Conservation (phyloP, 139 green algal species). For the Chlamydomonas schloesseri region DNA sequence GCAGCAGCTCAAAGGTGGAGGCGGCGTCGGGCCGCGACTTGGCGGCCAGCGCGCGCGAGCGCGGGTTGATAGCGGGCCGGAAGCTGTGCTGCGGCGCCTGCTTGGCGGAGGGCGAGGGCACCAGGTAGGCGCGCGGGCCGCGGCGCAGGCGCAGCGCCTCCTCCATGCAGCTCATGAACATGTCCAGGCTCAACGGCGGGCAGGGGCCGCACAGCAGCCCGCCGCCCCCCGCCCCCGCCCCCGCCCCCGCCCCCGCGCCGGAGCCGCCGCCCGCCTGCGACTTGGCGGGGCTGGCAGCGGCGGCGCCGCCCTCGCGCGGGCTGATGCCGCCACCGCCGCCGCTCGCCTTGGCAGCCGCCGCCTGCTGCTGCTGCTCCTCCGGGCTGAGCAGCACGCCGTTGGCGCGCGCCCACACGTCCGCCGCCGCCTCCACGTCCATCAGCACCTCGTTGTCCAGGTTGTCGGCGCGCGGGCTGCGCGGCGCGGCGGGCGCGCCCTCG, state of each 20-base stretch:
- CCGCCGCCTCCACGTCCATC: constrained; percentile 42
- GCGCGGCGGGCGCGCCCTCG: background rate
- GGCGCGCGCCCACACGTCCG: constrained; percentile 28
- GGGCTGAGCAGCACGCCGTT: constrained; percentile 13
- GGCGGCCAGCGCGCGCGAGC: constrained; percentile 66
- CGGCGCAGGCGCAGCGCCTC: constrained; percentile 58
- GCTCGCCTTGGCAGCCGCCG: too few species aligned
- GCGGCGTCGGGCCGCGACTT: constrained; percentile 55
- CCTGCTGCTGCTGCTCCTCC: constrained; percentile 29
- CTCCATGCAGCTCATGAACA: constrained; percentile 76
- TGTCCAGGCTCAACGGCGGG: constrained; percentile 34
- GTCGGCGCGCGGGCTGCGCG: constrained; percentile 47
- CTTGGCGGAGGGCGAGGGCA: constrained; percentile 71
- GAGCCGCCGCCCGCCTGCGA: background rate
- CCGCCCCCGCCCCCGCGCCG: too few species aligned
- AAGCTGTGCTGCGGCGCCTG: constrained; percentile 68
- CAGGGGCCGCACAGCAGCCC: constrained; percentile 3
- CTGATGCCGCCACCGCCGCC: too few species aligned
- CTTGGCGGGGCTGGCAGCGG: background rate
- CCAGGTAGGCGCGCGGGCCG: constrained; percentile 73
- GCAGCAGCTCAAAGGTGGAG: constrained; percentile 48
- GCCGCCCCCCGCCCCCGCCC: too few species aligned
- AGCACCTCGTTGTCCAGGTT: constrained; percentile 71
- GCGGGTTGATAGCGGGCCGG: constrained; percentile 69
- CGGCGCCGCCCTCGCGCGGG: background rate